Conservation (phyloP, 2,329 filamentous ascomycete species). For the Hypoxylon sp. region DNA sequence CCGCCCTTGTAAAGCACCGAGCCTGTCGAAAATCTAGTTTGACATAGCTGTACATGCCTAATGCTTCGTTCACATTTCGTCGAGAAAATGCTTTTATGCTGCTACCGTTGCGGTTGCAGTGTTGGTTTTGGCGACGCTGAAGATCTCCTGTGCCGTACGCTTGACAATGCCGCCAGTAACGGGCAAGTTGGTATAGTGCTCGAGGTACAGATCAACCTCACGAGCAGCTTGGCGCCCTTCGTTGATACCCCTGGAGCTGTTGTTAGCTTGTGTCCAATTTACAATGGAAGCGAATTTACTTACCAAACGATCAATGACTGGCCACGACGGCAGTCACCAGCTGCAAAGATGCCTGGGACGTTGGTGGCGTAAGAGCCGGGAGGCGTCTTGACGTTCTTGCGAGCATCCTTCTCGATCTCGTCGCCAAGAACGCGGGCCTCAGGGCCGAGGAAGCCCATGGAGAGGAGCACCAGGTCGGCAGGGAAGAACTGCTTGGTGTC, state of each 20-base stretch:
- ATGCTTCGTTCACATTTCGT: conserved; percentile 17
- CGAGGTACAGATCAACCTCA: conserved; percentile 90
- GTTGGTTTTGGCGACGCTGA: conserved; percentile 27
- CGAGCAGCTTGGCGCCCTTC: conserved; percentile 93
- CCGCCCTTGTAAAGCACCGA: conserved; percentile 23
- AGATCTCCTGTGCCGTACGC: conserved; percentile 78
- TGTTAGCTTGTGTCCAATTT: conserved; percentile 52
- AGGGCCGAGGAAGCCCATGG: conserved; percentile 97
- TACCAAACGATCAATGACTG: conserved; percentile 97
- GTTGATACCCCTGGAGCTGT: conserved; percentile 83
- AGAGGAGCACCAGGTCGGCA: conserved; percentile 91
- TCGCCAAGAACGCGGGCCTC: conserved; percentile 89
- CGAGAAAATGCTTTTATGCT: not conserved
- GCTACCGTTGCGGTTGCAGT: not conserved
- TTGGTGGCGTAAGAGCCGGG: conserved; percentile 91
- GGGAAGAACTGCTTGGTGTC: conserved; percentile 96
- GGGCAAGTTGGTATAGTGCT: conserved; percentile 81
- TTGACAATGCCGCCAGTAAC: conserved; percentile 95
- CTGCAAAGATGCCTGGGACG: conserved; percentile 88
- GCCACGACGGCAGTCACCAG: conserved; percentile 93
- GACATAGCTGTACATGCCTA: conserved; percentile 33
- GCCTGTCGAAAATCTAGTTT: conserved; percentile 38
- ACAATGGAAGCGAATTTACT: conserved; percentile 53
- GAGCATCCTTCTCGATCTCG: conserved; percentile 88
- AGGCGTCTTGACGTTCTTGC: conserved; percentile 97